These are phyloP conservation scores for Luffa aegyptiaca DNA, from an alignment of 306 rosid genomes.

Conservation along the genomic window DNA sequence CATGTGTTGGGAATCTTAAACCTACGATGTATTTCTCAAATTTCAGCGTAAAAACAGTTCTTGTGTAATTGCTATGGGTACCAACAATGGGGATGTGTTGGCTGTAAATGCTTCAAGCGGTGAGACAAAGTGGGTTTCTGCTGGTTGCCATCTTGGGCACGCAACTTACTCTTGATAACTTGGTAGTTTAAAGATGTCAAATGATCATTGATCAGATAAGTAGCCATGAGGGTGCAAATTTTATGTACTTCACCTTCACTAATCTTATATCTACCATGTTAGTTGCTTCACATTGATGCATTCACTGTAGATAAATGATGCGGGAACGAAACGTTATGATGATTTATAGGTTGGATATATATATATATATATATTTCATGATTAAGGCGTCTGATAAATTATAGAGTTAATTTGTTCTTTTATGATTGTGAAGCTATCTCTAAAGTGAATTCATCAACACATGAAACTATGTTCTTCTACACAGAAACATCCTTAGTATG, in stretches of 20 bases:
- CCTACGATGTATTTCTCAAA: neutral
- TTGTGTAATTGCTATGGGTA: constrained; percentile 32
- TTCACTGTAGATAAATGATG: neutral
- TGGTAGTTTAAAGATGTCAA: neutral
- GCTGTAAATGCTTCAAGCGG: constrained; percentile 32
- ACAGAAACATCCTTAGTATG: neutral
- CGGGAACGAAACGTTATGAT: neutral
- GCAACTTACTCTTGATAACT: neutral
- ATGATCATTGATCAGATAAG: neutral
- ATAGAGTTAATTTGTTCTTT: neutral
- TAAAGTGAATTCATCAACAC: neutral
- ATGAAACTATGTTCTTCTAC: neutral
- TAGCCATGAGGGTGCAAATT: neutral
- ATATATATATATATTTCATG: neutral
- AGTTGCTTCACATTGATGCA: neutral
- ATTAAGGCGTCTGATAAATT: neutral
- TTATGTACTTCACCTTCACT: neutral
- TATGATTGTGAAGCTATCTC: neutral
- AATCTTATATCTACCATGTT: neutral
- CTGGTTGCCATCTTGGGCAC: constrained; percentile 26
- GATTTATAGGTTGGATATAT: neutral
- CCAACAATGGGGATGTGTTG: constrained; percentile 25
- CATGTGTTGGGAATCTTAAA: neutral
- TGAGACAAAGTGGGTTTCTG: constrained; percentile 31
- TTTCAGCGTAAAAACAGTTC: constrained; percentile 37